phyloP scores from a whole-genome alignment of 2,329 filamentous ascomycete species.

The Penicillium digitatum region DNA sequence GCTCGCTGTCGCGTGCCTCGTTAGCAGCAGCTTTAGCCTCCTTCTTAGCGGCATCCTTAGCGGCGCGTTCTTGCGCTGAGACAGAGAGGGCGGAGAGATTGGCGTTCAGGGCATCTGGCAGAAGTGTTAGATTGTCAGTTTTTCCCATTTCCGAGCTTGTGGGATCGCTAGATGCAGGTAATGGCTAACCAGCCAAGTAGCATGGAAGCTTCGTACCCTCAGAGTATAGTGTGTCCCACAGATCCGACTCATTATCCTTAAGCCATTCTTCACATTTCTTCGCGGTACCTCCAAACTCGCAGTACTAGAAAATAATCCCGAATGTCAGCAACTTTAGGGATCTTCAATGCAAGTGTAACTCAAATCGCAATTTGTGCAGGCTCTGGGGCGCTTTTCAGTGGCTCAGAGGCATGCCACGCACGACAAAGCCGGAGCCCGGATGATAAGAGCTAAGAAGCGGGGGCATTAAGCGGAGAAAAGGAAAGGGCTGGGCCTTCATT shows the following conservation, averaged over 20 bases:
- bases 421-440: neutral
- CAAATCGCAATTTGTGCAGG: neutral
- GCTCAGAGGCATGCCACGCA: constrained; percentile 3
- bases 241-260: constrained; percentile 63
- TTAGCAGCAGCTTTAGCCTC: constrained; percentile 86
- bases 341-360: neutral
- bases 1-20: constrained; percentile 77
- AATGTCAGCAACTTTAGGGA: constrained; percentile 1
- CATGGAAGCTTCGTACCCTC: constrained; percentile 55
- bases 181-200: neutral
- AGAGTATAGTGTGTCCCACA: constrained; percentile 82
- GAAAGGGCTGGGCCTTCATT: neutral
- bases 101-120: constrained; percentile 70
- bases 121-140: neutral
- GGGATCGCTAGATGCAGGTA: neutral
- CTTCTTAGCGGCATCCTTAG: constrained; percentile 96
- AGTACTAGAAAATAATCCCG: constrained; percentile 77
- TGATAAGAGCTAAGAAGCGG: neutral
- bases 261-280: constrained; percentile 99
- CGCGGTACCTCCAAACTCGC: constrained; percentile 93
- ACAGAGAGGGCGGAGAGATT: constrained; percentile 82
- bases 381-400: neutral
- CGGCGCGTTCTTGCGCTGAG: constrained; percentile 88
- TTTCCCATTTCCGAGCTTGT: neutral
- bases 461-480: neutral